Evolutionary conservation across 2,329 filamentous ascomycete genomes (phyloP).

Genomic region (Fusarium domesticum): DNA sequence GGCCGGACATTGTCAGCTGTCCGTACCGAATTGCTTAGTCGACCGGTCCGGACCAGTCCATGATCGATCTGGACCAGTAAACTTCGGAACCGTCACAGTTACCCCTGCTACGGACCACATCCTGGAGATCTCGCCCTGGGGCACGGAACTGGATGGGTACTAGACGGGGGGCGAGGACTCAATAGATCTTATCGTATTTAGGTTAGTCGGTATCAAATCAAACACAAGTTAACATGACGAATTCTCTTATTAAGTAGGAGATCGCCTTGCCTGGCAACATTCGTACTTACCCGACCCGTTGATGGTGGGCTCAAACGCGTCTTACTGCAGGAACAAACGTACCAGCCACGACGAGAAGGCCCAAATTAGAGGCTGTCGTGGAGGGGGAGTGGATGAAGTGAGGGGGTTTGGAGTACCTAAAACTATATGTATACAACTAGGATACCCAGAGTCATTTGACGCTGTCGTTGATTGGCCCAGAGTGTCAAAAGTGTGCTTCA

Average conservation of each 20-base stretch:
- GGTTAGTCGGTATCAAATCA: not conserved
- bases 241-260: not conserved
- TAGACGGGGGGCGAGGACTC: not conserved
- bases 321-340: not conserved
- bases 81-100: not conserved
- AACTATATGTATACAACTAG: no score
- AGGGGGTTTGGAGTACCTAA: no score
- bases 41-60: not conserved
- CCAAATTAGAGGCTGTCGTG: not conserved
- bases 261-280: no score
- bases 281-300: no score
- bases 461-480: not conserved
- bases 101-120: not conserved
- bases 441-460: no score
- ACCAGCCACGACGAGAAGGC: not conserved
- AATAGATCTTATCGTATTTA: not conserved
- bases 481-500: not conserved
- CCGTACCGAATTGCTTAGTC: no score
- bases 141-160: not conserved
- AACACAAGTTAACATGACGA: not conserved
- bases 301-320: not conserved
- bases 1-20: no score
- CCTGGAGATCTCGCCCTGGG: not conserved
- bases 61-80: not conserved
- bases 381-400: not conserved